Evolutionary conservation across 345 rosid genomes (phyloP).

Genomic region (Hirschfeldia incana): DNA sequence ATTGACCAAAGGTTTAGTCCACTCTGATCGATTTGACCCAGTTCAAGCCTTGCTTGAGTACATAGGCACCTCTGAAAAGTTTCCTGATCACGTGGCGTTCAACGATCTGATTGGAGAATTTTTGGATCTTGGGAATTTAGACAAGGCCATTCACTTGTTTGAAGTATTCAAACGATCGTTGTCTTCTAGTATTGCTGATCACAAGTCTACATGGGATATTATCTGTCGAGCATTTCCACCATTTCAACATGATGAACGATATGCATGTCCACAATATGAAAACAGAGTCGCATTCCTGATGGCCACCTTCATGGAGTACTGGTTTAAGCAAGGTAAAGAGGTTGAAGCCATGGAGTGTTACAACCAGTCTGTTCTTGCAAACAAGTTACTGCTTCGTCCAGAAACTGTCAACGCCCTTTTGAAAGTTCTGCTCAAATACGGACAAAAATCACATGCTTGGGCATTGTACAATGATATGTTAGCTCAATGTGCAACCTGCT

Average conservation of each 20-base stretch:
- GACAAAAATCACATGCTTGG: background rate
- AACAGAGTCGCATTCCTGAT: background rate
- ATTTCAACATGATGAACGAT: no score
- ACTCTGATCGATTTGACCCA: background rate
- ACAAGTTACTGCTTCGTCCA: background rate
- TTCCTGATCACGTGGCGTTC: background rate
- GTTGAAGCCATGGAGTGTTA: background rate
- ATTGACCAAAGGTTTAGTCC: background rate
- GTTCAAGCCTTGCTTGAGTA: background rate
- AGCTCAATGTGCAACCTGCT: background rate
- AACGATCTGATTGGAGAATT: background rate
- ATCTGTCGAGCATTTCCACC: background rate
- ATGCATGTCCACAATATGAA: background rate
- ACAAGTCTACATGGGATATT: background rate
- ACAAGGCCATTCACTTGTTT: background rate
- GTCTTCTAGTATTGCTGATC: background rate
- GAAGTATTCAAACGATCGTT: background rate
- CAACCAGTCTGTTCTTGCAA: background rate
- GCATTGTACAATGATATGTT: background rate
- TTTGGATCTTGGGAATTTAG: background rate
- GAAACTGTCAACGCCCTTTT: background rate
- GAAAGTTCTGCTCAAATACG: background rate
- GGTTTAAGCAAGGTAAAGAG: background rate
- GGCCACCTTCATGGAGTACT: background rate
- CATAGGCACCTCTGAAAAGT: background rate